phyloP scores from a whole-genome alignment of 768 basidiomycete genomes.

The Leccinum broughii region DNA sequence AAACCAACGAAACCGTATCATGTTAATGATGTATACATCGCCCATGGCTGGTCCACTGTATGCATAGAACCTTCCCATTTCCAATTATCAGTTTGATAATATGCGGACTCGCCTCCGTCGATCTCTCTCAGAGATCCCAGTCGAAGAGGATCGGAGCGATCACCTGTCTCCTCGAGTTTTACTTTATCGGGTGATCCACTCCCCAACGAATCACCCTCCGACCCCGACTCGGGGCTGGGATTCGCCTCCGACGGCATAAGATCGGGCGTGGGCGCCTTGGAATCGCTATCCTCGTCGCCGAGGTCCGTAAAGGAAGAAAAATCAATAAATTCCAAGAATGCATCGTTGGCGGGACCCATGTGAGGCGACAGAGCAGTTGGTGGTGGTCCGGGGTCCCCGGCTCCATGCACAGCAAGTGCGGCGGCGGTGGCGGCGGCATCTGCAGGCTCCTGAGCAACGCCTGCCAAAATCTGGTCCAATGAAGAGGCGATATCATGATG shows the following conservation, averaged over 20 bases:
- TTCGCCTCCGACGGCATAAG: slow-evolving; percentile 73
- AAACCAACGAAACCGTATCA: slow-evolving; percentile 30
- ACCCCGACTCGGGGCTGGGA: slow-evolving; percentile 73
- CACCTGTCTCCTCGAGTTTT: slow-evolving; percentile 52
- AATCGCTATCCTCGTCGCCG: slow-evolving; percentile 59
- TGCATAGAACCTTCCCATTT: slow-evolving; percentile 75
- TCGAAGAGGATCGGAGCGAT: slow-evolving; percentile 50
- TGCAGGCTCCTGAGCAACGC: slow-evolving; percentile 44
- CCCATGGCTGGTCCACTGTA: slow-evolving; percentile 69
- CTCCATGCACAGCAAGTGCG: slow-evolving; percentile 26
- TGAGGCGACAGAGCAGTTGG: slow-evolving; percentile 37
- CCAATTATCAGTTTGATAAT: slow-evolving; percentile 57
- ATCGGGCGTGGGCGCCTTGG: slow-evolving; percentile 75
- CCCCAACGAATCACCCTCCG: slow-evolving; percentile 56
- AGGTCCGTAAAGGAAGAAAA: slow-evolving; percentile 58
- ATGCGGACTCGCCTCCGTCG: slow-evolving; percentile 73
- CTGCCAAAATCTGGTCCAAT: slow-evolving; percentile 63
- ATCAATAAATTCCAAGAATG: slow-evolving; percentile 60
- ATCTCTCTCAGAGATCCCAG: slow-evolving; percentile 67
- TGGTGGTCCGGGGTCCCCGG: slow-evolving; percentile 32
- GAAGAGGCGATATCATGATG: slow-evolving; percentile 55
- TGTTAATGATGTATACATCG: slow-evolving; percentile 47
- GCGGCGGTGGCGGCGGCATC: slow-evolving; percentile 34
- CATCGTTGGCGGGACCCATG: slow-evolving; percentile 36
- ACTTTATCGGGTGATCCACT: slow-evolving; percentile 48